These are phyloP conservation scores for Penicillium sp. DNA, from an alignment of 2,329 filamentous ascomycete genomes.

Conservation along the genomic window DNA sequence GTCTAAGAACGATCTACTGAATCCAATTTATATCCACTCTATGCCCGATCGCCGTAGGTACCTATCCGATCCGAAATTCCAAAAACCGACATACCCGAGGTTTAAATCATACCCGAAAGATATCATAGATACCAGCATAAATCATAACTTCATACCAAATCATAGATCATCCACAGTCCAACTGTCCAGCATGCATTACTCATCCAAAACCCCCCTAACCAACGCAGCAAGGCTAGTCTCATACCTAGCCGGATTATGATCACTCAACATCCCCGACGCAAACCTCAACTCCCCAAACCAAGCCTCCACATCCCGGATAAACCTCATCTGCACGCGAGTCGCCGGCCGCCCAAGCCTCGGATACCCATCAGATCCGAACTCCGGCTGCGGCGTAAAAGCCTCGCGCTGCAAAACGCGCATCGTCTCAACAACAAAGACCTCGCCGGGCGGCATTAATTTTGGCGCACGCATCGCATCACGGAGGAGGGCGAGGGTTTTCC, in stretches of 20 bases:
- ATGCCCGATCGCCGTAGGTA: not conserved
- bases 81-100: not conserved
- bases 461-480: conserved; percentile 66
- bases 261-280: conserved; percentile 70
- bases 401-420: conserved; percentile 66
- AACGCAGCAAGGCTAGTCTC: conserved; percentile 67
- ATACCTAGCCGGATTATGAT: conserved; percentile 74
- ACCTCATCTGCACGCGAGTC: conserved; percentile 66
- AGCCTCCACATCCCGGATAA: conserved; percentile 68
- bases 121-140: not conserved
- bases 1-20: not conserved
- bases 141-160: not conserved
- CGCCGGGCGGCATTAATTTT: conserved; percentile 72
- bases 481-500: conserved; percentile 64
- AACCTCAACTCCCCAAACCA: conserved; percentile 70
- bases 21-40: not conserved
- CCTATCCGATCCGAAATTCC: not conserved
- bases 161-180: not conserved
- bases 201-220: conserved; percentile 46
- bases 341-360: conserved; percentile 62
- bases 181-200: conserved; percentile 18
- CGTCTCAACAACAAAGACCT: conserved; percentile 72
- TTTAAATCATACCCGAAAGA: not conserved
- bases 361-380: conserved; percentile 42
- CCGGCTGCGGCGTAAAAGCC: conserved; percentile 53